Conservation (phyloP, 441 rosid species). For the Erysimum cheiri region DNA sequence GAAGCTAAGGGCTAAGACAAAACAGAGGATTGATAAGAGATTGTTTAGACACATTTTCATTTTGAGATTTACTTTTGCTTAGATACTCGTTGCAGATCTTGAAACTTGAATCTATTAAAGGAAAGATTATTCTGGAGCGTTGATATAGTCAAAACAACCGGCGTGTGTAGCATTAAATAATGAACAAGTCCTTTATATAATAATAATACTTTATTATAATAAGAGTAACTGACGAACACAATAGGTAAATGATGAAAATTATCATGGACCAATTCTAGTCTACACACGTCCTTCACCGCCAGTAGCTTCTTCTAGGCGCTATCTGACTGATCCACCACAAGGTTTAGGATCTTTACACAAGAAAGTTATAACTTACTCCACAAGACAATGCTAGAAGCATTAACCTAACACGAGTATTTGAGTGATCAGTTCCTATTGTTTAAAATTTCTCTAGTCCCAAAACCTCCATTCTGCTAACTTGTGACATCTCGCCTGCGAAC, state of each 20-base stretch:
- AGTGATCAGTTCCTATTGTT: too few relatives aligned
- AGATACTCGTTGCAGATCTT: neutral
- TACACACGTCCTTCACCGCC: neutral
- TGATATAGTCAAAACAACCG: neutral
- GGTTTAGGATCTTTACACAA: too few relatives aligned
- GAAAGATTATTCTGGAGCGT: neutral
- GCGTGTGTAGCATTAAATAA: neutral
- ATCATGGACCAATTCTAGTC: neutral
- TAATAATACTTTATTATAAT: too few relatives aligned
- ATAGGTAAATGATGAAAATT: neutral
- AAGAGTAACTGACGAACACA: too few relatives aligned
- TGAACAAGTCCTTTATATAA: too few relatives aligned
- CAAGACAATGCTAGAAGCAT: neutral
- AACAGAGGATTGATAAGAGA: conserved; percentile 5
- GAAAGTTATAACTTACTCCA: too few relatives aligned
- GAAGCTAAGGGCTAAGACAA: neutral
- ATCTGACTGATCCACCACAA: too few relatives aligned
- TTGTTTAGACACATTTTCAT: neutral
- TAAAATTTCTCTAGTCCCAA: too few relatives aligned
- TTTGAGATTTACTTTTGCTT: neutral
- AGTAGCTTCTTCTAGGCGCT: neutral
- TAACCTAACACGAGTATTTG: neutral
- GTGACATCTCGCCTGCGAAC: neutral
- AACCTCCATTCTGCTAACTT: neutral
- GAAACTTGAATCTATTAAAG: neutral